phyloP scores from a whole-genome alignment of 768 basidiomycete genomes.

The Amanita inopinata region DNA sequence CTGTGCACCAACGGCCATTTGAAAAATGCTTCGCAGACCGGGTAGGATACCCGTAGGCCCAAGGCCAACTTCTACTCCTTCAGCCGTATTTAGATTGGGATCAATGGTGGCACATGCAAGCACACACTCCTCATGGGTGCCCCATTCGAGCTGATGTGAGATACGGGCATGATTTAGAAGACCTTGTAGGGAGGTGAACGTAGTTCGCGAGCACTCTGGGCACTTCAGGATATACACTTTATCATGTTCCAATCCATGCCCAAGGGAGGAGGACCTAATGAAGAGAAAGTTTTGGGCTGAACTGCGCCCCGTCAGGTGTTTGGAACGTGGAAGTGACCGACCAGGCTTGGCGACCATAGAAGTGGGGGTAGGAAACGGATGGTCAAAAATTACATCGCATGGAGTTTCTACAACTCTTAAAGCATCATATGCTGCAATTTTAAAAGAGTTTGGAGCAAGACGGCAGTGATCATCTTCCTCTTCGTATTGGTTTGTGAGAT shows the following conservation, averaged over 20 bases:
- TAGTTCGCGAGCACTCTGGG: constrained; percentile 32
- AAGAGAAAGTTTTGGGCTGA: constrained; percentile 27
- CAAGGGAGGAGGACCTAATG: constrained; percentile 23
- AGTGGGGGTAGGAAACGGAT: constrained; percentile 20
- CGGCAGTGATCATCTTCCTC: background rate
- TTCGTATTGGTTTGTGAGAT: too few relatives aligned
- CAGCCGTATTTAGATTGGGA: constrained; percentile 26
- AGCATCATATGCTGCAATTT: constrained; percentile 32
- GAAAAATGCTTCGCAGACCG: constrained; percentile 38
- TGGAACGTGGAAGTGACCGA: constrained; percentile 20
- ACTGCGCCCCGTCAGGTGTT: constrained; percentile 13
- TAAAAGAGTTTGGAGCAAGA: constrained; percentile 21
- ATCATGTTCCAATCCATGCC: constrained; percentile 14
- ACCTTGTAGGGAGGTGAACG: constrained; percentile 43
- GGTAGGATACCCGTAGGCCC: constrained; percentile 33
- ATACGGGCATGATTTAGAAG: constrained; percentile 46
- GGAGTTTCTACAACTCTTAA: constrained; percentile 30
- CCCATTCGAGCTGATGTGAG: constrained; percentile 40
- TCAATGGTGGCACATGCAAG: constrained; percentile 37
- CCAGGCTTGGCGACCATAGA: constrained; percentile 13
- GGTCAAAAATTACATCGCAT: constrained; percentile 27
- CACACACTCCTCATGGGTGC: constrained; percentile 46
- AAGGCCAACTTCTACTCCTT: constrained; percentile 34
- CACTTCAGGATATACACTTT: constrained; percentile 33
- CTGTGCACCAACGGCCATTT: constrained; percentile 32